phyloP scores from a whole-genome alignment of 2,329 filamentous ascomycete genomes.

The Cryphonectria parasitica region DNA sequence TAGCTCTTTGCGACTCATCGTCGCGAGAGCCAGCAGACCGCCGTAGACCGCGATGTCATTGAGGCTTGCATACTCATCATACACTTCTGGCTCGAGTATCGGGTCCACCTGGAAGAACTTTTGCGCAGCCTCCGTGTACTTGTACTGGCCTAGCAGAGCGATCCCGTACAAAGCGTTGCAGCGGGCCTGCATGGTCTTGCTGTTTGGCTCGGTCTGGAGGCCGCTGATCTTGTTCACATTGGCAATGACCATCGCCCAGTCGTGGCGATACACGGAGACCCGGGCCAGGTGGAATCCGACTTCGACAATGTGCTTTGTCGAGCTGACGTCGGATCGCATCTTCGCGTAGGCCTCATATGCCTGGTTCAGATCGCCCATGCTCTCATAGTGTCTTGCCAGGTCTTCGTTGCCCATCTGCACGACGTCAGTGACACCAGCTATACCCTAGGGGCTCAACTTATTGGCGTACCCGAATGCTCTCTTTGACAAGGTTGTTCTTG shows the following conservation, averaged over 20 bases:
- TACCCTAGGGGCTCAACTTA: background rate
- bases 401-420: slow-evolving; percentile 91
- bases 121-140: slow-evolving; percentile 67
- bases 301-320: slow-evolving; percentile 79
- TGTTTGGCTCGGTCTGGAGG: slow-evolving; percentile 50
- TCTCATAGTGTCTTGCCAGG: slow-evolving; percentile 80
- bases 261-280: slow-evolving; percentile 73
- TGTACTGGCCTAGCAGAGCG: slow-evolving; percentile 51
- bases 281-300: slow-evolving; percentile 79
- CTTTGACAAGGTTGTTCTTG: slow-evolving; percentile 96
- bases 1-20: slow-evolving; percentile 79
- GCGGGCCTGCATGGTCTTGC: slow-evolving; percentile 53
- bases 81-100: slow-evolving; percentile 52
- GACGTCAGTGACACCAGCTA: background rate
- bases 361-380: slow-evolving; percentile 71
- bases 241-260: slow-evolving; percentile 72
- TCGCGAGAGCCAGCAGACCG: slow-evolving; percentile 85
- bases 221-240: slow-evolving; percentile 66
- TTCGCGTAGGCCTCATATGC: slow-evolving; percentile 79
- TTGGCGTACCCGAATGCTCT: slow-evolving; percentile 80
- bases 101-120: slow-evolving; percentile 69
- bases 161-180: slow-evolving; percentile 57
- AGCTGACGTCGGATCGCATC: slow-evolving; percentile 90
- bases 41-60: slow-evolving; percentile 95
- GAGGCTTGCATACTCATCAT: slow-evolving; percentile 73